These are phyloP conservation scores for Candida stauntonica DNA, from an alignment of 805 yeast species.

Conservation along the genomic window DNA sequence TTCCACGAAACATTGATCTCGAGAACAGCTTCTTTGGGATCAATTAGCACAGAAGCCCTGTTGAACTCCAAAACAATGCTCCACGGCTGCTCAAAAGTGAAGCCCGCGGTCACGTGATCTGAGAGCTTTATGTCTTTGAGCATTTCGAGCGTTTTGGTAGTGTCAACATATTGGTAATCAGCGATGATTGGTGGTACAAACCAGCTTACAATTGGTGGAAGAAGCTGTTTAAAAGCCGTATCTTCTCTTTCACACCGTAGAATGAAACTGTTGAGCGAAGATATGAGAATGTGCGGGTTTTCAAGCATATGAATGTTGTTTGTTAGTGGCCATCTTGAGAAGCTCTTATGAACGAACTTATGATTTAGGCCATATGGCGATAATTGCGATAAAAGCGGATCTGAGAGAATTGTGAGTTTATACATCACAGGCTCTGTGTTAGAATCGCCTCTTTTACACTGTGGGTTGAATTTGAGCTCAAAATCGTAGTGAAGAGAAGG, in stretches of 20 bases:
- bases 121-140: conserved; percentile 14
- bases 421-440: conserved; percentile 20
- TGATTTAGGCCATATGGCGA: conserved; percentile 11
- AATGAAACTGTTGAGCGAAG: conserved; percentile 20
- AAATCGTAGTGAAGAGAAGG: conserved; percentile 20
- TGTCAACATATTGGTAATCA: conserved; percentile 5
- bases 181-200: conserved; percentile 18
- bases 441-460: background rate
- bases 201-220: conserved; percentile 20
- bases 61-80: conserved; percentile 24
- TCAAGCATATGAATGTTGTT: conserved; percentile 22
- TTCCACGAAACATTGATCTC: conserved; percentile 21
- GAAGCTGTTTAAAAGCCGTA: conserved; percentile 5
- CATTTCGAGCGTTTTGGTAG: conserved; percentile 8
- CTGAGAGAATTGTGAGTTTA: conserved; percentile 20
- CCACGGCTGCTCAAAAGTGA: conserved; percentile 10
- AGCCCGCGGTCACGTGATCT: conserved; percentile 8
- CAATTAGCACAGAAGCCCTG: conserved; percentile 14
- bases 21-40: conserved; percentile 18
- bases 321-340: conserved; percentile 23
- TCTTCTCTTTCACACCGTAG: conserved; percentile 14
- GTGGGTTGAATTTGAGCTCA: conserved; percentile 16
- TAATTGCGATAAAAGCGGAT: conserved; percentile 10
- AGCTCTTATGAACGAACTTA: conserved; percentile 13
- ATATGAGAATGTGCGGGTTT: conserved; percentile 17